phyloP scores from a whole-genome alignment of 129 eudicot species.

The Silybum marianum region DNA sequence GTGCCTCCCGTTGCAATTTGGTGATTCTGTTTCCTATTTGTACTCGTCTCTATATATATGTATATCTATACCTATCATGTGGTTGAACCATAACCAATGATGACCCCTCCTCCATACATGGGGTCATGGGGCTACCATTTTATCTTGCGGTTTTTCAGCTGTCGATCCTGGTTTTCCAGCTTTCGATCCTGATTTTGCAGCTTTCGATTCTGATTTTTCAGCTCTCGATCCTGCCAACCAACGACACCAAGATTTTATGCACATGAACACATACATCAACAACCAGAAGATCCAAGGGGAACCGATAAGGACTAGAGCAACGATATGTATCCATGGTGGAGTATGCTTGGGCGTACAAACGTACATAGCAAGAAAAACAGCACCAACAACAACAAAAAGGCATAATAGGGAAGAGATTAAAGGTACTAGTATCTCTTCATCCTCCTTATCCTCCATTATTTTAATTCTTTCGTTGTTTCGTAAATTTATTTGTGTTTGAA shows the following conservation, averaged over 20 bases:
- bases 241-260: conserved; percentile 39
- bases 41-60: background rate
- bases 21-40: background rate
- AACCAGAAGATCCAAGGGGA: conserved; percentile 79
- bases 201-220: background rate
- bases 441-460: conserved; percentile 55
- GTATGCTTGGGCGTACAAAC: conserved; percentile 39
- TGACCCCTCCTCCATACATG: background rate
- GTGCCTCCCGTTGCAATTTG: background rate
- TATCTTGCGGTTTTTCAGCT: conserved; percentile 24
- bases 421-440: conserved; percentile 50
- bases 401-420: conserved; percentile 46
- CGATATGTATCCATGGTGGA: conserved; percentile 55
- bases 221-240: conserved; percentile 9
- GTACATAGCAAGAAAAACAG: conserved; percentile 51
- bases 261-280: conserved; percentile 56
- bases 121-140: conserved; percentile 14
- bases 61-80: background rate
- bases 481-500: background rate
- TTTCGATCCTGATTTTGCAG: background rate
- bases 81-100: background rate
- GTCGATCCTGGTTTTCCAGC: background rate
- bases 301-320: conserved; percentile 50
- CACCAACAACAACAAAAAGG: conserved; percentile 47
- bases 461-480: background rate